Conservation (phyloP, 306 rosid genomes). For the Aeschynomene evenia region DNA sequence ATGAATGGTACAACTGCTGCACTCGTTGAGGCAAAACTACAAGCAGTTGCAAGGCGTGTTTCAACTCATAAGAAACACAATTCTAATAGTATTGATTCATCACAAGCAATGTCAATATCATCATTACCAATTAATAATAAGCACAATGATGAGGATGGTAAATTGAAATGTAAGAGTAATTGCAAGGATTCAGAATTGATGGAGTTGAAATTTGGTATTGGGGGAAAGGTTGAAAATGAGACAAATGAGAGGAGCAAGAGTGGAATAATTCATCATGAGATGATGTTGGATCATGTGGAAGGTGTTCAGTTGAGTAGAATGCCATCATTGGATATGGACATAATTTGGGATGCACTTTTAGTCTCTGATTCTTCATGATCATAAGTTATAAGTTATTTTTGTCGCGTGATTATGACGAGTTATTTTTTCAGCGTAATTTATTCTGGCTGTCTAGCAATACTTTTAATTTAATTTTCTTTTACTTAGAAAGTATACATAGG, state of each 20-base stretch:
- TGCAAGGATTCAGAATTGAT: conserved; percentile 36
- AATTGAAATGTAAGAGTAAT: conserved; percentile 8
- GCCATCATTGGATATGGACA: conserved; percentile 96
- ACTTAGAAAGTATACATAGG: conserved; percentile 8
- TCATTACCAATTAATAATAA: conserved; percentile 8
- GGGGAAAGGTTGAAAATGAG: conserved; percentile 35
- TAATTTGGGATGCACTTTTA: conserved; percentile 85
- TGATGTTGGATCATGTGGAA: conserved; percentile 55
- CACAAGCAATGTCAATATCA: conserved; percentile 1
- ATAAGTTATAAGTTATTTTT: no score
- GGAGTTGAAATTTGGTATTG: conserved; percentile 38
- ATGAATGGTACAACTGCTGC: conserved; percentile 71
- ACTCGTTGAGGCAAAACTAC: conserved; percentile 77
- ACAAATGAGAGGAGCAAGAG: conserved; percentile 49
- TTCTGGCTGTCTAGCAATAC: no score
- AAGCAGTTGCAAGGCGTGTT: conserved; percentile 50
- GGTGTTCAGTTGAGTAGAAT: conserved; percentile 84
- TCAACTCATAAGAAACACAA: conserved; percentile 16
- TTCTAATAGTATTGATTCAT: neutral
- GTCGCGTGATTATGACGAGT: no score
- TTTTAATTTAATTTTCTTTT: neutral
- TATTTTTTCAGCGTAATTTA: no score
- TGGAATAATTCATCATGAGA: conserved; percentile 34
- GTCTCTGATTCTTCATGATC: conserved; percentile 61
- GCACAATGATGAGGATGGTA: conserved; percentile 19